Evolutionary conservation across 2,329 filamentous ascomycete species (phyloP), one percentile per base, ranked within the genome.

Genomic region (Leptographium lundbergii): DNA sequence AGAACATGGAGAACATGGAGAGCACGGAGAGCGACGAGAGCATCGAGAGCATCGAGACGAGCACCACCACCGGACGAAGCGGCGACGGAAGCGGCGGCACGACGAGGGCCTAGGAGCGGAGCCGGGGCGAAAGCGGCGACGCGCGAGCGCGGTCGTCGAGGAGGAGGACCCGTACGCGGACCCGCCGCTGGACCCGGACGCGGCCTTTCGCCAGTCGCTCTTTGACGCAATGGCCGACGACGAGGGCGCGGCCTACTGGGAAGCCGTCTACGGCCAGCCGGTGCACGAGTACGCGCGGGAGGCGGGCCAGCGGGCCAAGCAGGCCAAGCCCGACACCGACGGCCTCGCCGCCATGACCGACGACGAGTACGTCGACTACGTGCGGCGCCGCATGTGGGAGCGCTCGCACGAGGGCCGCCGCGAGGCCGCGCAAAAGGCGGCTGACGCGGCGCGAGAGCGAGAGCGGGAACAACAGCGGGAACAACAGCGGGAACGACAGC

Each of bases 191-290:
- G 82, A 87, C 65, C 79, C 89, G 0, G 85, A 90, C 48, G 77
- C 80, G 0, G 90, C 92, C 0, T 99, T 99, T 70, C 86, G 89
- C 34, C 89, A 95, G 71, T 96, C 91, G 0, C 84, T 99, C 6
- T 97, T 97, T 73, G 94, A 99, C 71, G 94, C 94, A 36, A 86
- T 99, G 72, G 92, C 91, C 45, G 94, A 99, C 71, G 92, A 97
- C 69, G 94, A 99, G 73, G 94, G 92, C 54, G 94, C 94, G 2
- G 82, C 85, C 9, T 99, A 94, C 74, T 99, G 94, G 94, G 87
- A 96, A 70, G 83, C 84, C 19, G 89, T 99, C n/a, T 99, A 97
- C 72, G 91, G 91, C 1, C 92, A 97, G 70, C 92, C 94, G 0
- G 87, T 97, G 56, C 91, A 96, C 59, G 57, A 60, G 51, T 61